Evolutionary conservation across 2,329 filamentous ascomycete species (phyloP), one percentile per base, ranked within the genome.

Genomic region (Penicillium sp.): DNA sequence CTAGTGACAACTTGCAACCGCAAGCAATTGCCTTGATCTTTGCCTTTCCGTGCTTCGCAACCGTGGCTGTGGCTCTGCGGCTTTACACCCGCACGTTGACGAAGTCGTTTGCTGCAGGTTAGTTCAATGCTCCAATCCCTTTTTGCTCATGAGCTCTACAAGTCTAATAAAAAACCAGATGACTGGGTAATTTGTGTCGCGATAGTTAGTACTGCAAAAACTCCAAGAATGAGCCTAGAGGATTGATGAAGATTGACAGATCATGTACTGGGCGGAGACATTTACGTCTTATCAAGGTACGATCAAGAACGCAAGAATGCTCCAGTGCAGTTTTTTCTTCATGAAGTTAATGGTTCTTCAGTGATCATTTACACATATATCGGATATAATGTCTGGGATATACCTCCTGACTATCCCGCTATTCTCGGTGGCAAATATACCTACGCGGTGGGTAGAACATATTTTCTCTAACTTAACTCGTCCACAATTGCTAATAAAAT

Each of bases 261-360:
- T 53, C 41, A 38, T 63, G 16, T 63, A 63, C 11, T 63, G 59
- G 61, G 59, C 55, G 19, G 61, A 63, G 50, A 63, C 60, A 1
- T 55, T 50, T 13, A 63, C 61, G 2, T 58, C 61, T 9, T 62
- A 62, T 47, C 55, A 53, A 46, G 60, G 59, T 57, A 60, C 47
- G 43, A 50, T 23, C n/a, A 56, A 27, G 48, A 49, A 11, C 10
- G 43, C 5, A 51, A 46, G 23, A 29, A 53, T 21, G 7, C 4
- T 19, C 19, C 11, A 33, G 9, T n/a, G 47, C 19, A 0, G 44
- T 21, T 8, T 21, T 38, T 33, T 10, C 5, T 27, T 29, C 15
- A 39, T 29, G 47, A 39, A 5, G 5, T 8, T 50, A 39, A 50
- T 39, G 10, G 19, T 50, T 15, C 3, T 2, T 25, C n/a, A 34